Base-by-base conservation (phyloP, 495 filamentous ascomycete genomes). In the Aspergillus saccharolyticus region DNA sequence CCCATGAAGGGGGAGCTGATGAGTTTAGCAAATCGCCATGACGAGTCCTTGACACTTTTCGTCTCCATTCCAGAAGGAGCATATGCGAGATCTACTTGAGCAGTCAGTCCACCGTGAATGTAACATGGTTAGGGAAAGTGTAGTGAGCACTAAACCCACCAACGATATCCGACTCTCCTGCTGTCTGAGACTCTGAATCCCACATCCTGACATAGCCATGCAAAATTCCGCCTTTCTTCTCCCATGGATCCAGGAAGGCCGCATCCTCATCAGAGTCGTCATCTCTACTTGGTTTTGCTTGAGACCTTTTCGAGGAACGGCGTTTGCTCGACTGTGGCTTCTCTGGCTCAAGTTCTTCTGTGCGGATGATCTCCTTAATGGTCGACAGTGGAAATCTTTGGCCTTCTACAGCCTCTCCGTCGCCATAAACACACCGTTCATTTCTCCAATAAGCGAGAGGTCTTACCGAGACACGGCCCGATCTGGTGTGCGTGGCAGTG, bases 381-480 rank as follows among this genome's bases (percentile, higher is more conserved):
- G 75, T 81, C 0, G 83, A 83, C 43, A 91, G 64, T 15, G 85
- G 74, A 56, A 84, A 83, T 49, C 79, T 65, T 58, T 72, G 73
- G 48, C 78, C 77, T 45, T 80, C 76, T 14, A 70, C 73, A 17
- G 75, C 75, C 52, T 76, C 77, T 28, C 79, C 80, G 57, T 86
- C 78, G 12, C 82, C 83, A 67, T 85, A 91, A 2, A 90, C 79
- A 53, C 87, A 79, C 21, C 82, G 82, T 65, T 97, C 94, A 54
- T 90, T 89, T 53, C 83, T 84, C 94, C 94, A 97, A 67, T 78
- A 93, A 42, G 86, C 83, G n/a, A 97, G 70, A 7, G 94, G 94
- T 58, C 87, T 83, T 54, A 91, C 80, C 15, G 78, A 78, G 4
- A 76, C 71, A 46, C 86, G 74, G 10, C 81, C 83, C 21, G 77